These are phyloP conservation scores for Peterozyma xylosa DNA, from an alignment of 805 yeast genomes.

Conservation along the genomic window DNA sequence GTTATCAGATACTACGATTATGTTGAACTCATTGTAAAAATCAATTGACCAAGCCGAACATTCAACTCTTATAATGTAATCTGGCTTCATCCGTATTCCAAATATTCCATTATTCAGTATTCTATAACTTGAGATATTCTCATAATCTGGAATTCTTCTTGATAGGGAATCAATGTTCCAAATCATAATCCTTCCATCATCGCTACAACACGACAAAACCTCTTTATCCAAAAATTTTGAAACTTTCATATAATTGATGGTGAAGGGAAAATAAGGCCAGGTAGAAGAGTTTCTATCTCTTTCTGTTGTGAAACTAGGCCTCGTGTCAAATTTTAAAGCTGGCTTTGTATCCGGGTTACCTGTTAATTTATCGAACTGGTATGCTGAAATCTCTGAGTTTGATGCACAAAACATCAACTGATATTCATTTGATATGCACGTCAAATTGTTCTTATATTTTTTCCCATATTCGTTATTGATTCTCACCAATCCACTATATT, in stretches of 20 bases:
- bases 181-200: slow-evolving; percentile 45
- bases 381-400: slow-evolving; percentile 27
- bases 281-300: slow-evolving; percentile 36
- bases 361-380: slow-evolving; percentile 21
- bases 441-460: slow-evolving; percentile 33
- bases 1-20: slow-evolving; percentile 49
- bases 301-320: slow-evolving; percentile 31
- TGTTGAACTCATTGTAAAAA: slow-evolving; percentile 22
- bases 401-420: slow-evolving; percentile 23
- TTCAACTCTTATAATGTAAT: slow-evolving; percentile 24
- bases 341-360: slow-evolving; percentile 20
- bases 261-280: slow-evolving; percentile 48
- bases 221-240: slow-evolving; percentile 28
- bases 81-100: slow-evolving; percentile 12
- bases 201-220: slow-evolving; percentile 41
- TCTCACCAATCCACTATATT: slow-evolving; percentile 15
- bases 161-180: slow-evolving; percentile 25
- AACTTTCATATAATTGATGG: slow-evolving; percentile 42
- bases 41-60: slow-evolving; percentile 63
- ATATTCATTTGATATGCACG: slow-evolving; percentile 15
- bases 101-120: slow-evolving; percentile 4
- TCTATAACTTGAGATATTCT: background rate
- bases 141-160: slow-evolving; percentile 6
- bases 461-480: slow-evolving; percentile 21
- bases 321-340: slow-evolving; percentile 29